These are phyloP conservation scores for Angophora floribunda DNA, from an alignment of 345 rosid genomes.

Conservation along the genomic window DNA sequence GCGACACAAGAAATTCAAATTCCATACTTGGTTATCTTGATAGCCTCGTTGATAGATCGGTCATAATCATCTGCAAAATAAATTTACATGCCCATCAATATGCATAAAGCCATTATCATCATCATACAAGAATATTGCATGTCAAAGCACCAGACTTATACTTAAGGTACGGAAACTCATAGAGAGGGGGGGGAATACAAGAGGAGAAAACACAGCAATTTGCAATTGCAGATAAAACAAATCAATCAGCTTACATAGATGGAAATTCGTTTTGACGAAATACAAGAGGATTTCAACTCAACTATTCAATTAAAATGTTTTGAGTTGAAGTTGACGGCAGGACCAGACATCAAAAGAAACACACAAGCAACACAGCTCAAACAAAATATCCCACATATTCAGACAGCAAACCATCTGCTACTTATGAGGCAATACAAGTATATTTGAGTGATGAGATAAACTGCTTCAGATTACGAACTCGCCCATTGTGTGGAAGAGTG, in stretches of 20 bases:
- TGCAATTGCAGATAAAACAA: background rate
- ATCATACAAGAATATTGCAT: background rate
- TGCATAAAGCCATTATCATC: background rate
- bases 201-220: background rate
- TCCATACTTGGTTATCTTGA: constrained; percentile 84
- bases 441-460: background rate
- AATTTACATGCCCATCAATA: background rate
- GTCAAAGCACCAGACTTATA: background rate
- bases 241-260: background rate
- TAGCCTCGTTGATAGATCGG: constrained; percentile 95
- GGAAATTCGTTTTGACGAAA: background rate
- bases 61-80: constrained; percentile 93
- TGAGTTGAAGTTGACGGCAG: background rate
- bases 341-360: background rate
- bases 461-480: background rate
- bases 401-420: background rate
- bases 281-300: background rate
- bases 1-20: background rate
- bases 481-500: background rate
- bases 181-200: background rate
- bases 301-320: background rate
- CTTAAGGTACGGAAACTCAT: background rate
- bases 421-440: background rate
- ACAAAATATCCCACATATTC: background rate
- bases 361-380: background rate